Base-by-base conservation (phyloP, 2,329 filamentous ascomycete genomes). In the Paecilomyces fulvus region DNA sequence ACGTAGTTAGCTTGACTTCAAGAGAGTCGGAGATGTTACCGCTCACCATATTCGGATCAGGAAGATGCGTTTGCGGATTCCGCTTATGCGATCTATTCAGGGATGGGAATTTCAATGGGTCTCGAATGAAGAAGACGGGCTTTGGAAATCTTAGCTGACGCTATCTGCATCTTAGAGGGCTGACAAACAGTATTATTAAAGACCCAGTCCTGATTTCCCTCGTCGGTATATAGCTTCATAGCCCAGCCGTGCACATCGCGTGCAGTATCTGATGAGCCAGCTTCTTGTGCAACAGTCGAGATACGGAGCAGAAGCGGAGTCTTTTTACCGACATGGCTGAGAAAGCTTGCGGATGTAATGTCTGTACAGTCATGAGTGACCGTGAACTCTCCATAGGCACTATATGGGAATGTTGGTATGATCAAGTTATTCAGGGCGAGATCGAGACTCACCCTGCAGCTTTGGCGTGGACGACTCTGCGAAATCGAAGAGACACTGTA, bases 31-130 rank as follows among this genome's bases (percentile, higher is more conserved):
- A 28, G 14, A 43, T 43, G n/a, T 1, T 17, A n/a, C 11, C 2
- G 10, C 33, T 43, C 5, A 43, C 33, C 67, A 69, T 67, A 23
- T 61, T 65, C 12, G 58, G 25, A 56, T 70, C 63, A 31, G 63
- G 62, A 31, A 61, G 55, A 37, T 68, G 64, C 10, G 59, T 62
- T 25, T 48, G 56, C 7, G 65, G 65, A 60, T 89, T 73, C 20
- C 85, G 77, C 77, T 88, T 89, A 66, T 88, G 85, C 0, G 84
- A 86, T 62, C 87, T 83, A 52, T 88, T 88, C 64, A 88, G 82
- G 59, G 84, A 78, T 10, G 86, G 85, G 63, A 88, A 89, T 70
- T 89, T 88, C 59, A 84, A 81, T 0, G 86, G 83, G 60, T 89
- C 86, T 5, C 77, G 69, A 49, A 89, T 66, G 69, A 90, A 89